A percentile compares a stretch with the other conserved stretches of the same genome.
Conservation (phyloP, 1,284 basidiomycete species). For the Apiotrichum gracile region DNA sequence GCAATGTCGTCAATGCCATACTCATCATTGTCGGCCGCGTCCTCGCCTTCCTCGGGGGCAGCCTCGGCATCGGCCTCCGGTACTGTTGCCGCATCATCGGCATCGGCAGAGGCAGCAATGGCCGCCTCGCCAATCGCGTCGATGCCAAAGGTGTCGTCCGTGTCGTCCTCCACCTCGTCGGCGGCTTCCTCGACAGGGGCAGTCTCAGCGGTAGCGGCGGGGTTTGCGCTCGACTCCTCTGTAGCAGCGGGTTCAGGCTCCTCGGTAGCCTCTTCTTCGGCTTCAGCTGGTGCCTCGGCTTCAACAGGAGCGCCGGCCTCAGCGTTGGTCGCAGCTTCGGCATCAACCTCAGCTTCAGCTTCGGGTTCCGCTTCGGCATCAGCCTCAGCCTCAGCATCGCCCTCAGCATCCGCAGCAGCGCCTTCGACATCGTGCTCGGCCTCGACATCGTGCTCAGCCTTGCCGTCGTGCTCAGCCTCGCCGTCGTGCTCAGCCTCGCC, state of each 20-base stretch:
- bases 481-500: too few species aligned
- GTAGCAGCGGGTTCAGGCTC: conserved; percentile 4
- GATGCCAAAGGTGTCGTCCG: conserved; percentile 9
- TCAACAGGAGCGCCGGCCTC: conserved; percentile 24
- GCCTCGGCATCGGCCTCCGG: background rate
- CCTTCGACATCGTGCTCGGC: background rate
- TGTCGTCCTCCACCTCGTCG: background rate
- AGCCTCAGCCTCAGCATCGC: conserved; percentile 38
- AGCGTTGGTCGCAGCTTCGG: background rate
- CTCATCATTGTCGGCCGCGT: too few species aligned
- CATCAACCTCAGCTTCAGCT: conserved; percentile 11
- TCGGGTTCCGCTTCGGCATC: conserved; percentile 32
- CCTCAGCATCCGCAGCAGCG: conserved; percentile 25
- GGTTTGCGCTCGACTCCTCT: background rate
- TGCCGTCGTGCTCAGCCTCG: background rate
- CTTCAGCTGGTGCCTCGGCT: background rate
- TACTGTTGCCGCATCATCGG: too few species aligned
- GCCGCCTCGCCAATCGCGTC: conserved; percentile 10
- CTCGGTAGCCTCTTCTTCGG: background rate
- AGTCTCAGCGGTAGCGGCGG: background rate
- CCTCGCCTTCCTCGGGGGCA: background rate
- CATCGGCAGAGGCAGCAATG: conserved; percentile 1
- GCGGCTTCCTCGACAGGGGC: background rate
- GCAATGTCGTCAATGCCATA: conserved; percentile 13
- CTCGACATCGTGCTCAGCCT: background rate